A percentile compares a stretch with the other conserved stretches of the same genome.
Conservation (phyloP, 2,329 filamentous ascomycete genomes). For the Arthrocladium fulminans region DNA sequence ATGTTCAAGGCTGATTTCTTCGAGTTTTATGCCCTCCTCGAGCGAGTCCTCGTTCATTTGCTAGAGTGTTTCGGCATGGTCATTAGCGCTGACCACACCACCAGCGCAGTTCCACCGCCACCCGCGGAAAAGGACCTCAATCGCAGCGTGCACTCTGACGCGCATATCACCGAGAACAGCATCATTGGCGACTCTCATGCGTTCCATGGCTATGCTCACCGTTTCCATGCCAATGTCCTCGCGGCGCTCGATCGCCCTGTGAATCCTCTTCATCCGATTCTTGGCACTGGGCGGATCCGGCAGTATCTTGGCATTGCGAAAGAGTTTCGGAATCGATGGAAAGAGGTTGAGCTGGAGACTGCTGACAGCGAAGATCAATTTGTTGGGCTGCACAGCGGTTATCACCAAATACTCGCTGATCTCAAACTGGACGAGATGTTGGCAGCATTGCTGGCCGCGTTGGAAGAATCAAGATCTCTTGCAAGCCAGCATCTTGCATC, state of each 20-base stretch:
- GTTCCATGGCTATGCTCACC: slow-evolving; percentile 34
- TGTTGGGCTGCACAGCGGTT: slow-evolving; percentile 14
- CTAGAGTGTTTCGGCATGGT: slow-evolving; percentile 55
- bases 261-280: slow-evolving; percentile 48
- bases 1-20: slow-evolving; percentile 75
- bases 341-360: slow-evolving; percentile 29
- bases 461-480: slow-evolving; percentile 50
- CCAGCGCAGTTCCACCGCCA: background rate
- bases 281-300: slow-evolving; percentile 49
- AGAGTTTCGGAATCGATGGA: slow-evolving; percentile 64
- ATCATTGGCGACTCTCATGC: slow-evolving; percentile 21
- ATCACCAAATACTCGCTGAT: slow-evolving; percentile 42
- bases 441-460: slow-evolving; percentile 46
- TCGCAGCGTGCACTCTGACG: background rate
- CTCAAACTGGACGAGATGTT: slow-evolving; percentile 57
- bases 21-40: slow-evolving; percentile 65
- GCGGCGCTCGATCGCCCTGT: slow-evolving; percentile 47
- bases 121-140: background rate
- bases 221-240: slow-evolving; percentile 63
- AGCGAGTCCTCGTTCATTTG: slow-evolving; percentile 59
- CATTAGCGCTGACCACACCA: slow-evolving; percentile 14
- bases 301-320: slow-evolving; percentile 57
- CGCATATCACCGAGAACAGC: background rate
- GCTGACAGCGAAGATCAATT: slow-evolving; percentile 22
- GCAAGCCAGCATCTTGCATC: slow-evolving; percentile 30